phyloP scores from a whole-genome alignment of 768 basidiomycete genomes.

The Butyriboletus loyo region DNA sequence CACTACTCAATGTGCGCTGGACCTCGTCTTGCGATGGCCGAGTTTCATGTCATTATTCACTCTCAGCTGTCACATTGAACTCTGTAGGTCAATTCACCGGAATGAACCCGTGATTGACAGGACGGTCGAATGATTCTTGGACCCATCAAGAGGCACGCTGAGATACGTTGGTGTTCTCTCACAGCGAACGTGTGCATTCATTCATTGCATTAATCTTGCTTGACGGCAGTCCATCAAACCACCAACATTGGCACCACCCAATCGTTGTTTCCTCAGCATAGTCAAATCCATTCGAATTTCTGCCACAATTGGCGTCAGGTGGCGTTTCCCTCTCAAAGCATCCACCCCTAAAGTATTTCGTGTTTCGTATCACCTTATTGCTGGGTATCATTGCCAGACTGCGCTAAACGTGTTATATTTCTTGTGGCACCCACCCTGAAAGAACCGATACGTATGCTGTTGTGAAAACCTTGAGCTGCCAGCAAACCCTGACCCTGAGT shows the following conservation, averaged over 20 bases:
- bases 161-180: neutral
- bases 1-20: neutral
- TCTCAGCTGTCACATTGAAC: constrained; percentile 4
- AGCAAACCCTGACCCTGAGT: constrained; percentile 21
- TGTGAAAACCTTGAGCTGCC: constrained; percentile 14
- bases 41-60: neutral
- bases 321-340: neutral
- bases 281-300: neutral
- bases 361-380: neutral
- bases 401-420: neutral
- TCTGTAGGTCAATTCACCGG: neutral
- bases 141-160: neutral
- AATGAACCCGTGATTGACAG: constrained; percentile 3
- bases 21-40: neutral
- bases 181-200: neutral
- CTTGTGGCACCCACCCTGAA: constrained; percentile 4
- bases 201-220: neutral
- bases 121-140: neutral
- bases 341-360: neutral
- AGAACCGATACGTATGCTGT: too few relatives aligned
- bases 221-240: neutral
- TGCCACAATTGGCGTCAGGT: neutral
- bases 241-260: neutral
- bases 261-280: neutral
- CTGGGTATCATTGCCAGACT: neutral